A percentile compares a stretch with the other conserved stretches of the same genome.
These are phyloP conservation scores for Mitragyna speciosa DNA, from an alignment of 257 asterid genomes.

Conservation along the genomic window DNA sequence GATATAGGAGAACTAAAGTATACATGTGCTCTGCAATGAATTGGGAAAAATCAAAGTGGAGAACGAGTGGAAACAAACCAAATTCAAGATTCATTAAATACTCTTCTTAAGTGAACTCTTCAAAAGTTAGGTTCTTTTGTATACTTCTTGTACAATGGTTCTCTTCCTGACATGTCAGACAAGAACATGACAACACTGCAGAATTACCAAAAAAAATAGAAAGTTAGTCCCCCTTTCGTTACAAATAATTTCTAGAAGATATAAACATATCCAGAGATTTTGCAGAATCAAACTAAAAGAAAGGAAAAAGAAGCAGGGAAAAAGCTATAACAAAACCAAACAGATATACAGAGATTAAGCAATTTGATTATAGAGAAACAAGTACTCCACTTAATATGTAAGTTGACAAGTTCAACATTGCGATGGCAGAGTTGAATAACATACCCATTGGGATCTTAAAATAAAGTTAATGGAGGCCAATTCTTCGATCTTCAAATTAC, in stretches of 20 bases:
- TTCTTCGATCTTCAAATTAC: not conserved
- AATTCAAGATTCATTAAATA: slow-evolving; percentile 18
- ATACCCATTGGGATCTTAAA: not conserved
- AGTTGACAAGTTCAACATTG: not conserved
- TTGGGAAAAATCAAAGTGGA: slow-evolving; percentile 13
- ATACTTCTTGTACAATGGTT: slow-evolving; percentile 91
- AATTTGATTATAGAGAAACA: not conserved
- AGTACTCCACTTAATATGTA: not conserved
- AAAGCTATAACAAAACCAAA: not conserved
- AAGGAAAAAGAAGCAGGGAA: not conserved
- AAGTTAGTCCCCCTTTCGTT: slow-evolving; percentile 36
- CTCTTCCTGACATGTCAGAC: slow-evolving; percentile 99
- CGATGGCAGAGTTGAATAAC: not conserved
- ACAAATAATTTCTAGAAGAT: not conserved
- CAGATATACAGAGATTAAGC: not conserved
- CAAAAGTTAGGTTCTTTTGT: slow-evolving; percentile 24
- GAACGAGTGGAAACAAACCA: slow-evolving; percentile 21
- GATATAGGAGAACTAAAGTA: slow-evolving; percentile 84
- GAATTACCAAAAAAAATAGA: slow-evolving; percentile 21
- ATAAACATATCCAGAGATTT: not conserved
- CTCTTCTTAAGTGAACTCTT: not conserved
- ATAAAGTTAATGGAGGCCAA: not conserved
- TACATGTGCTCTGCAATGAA: slow-evolving; percentile 74
- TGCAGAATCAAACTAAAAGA: not conserved
- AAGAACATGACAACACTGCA: slow-evolving; percentile 93